Conservation (phyloP, 2,329 filamentous ascomycete genomes). For the Talaromyces sp. region DNA sequence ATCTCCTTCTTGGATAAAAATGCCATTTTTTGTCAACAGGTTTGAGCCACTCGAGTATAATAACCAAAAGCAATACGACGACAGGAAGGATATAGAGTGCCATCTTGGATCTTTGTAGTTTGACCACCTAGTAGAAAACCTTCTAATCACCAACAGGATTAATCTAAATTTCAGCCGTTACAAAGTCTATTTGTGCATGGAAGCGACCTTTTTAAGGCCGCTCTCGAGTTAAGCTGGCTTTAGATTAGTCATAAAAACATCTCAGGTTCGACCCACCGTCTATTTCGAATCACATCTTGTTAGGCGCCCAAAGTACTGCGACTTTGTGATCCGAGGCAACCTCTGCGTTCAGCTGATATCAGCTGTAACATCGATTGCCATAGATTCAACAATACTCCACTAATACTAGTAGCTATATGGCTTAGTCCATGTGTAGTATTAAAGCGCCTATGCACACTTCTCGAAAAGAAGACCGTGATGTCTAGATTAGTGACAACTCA, state of each 20-base stretch:
- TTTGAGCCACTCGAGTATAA: background rate
- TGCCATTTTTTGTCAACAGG: background rate
- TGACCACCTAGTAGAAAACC: background rate
- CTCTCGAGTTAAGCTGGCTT: background rate
- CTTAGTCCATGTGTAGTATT: background rate
- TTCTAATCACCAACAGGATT: background rate
- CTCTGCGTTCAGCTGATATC: background rate
- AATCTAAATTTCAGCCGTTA: background rate
- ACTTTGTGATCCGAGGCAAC: background rate
- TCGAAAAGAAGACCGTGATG: background rate
- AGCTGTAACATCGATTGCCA: background rate
- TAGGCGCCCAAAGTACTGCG: background rate
- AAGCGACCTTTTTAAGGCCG: background rate
- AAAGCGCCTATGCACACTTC: background rate
- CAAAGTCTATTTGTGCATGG: background rate
- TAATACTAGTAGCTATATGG: background rate
- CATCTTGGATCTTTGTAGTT: background rate
- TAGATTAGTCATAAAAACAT: background rate
- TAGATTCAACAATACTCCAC: background rate
- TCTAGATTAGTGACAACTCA: background rate
- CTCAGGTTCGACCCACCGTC: background rate
- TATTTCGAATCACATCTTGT: background rate
- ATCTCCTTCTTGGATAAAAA: background rate
- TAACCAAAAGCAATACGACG: background rate
- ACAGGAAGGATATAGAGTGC: background rate